Base-by-base conservation (phyloP, 768 basidiomycete genomes). In the Leccinellum rugosiceps region DNA sequence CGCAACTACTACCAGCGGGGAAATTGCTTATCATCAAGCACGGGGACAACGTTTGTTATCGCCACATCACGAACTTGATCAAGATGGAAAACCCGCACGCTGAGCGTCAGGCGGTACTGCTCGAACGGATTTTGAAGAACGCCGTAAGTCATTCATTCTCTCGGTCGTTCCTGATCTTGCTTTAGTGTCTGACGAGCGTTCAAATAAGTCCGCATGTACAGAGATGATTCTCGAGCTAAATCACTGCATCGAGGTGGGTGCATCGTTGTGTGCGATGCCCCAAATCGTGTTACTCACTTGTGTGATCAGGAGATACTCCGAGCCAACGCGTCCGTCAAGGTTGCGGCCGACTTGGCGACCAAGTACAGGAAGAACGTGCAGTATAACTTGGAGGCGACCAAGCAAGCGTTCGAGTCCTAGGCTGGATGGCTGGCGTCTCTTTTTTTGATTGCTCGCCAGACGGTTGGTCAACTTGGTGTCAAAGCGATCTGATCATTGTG, bases 51-150 rank as follows among this genome's bases (percentile, higher is more conserved):
- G 30, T 26, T 47, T 19, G 15, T n/a, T 41, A 41, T 41, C 49
- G 41, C 57, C 56, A 45, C 58, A 55, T 45, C 55, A 59, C 56
- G 17, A 50, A 28, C 25, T 52, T 56, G n/a, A n/a, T n/a, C n/a
- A 50, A 53, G 54, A 96, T 97, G 94, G 93, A 97, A 74, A 96
- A 96, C 71, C 94, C 94, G 21, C 94, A 98, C 64, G 91, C 92
- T 51, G 93, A 95, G 73, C 81, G 90, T 44, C 94, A 98, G 69
- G 92, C 91, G 31, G 86, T 94, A 47, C 81, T 96, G 19, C 80
- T 97, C 3, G 92, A 96, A 63, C 83, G 94, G 26, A 94, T 98
- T 65, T 76, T 93, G 25, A 95, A 94, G 75, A 96, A 92, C 63
- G 84, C 90, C 6, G 94, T 94, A 60, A 61, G 87, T 77, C 13